Evolutionary conservation across 2,329 filamentous ascomycete genomes (phyloP).

Genomic region (Stemphylium vesicarium): DNA sequence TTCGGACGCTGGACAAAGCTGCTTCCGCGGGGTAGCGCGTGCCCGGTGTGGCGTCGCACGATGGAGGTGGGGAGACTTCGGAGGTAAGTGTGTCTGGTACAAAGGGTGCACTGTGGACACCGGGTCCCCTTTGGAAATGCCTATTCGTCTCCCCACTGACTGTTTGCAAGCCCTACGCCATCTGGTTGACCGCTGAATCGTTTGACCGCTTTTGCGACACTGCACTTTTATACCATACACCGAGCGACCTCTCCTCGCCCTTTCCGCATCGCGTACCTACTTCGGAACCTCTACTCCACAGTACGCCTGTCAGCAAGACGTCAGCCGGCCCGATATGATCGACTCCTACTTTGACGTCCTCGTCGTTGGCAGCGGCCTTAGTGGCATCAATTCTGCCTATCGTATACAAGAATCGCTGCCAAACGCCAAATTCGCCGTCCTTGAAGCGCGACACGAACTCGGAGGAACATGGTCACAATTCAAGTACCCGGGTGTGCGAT

Average conservation of each 20-base stretch:
- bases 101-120: conserved; percentile 1
- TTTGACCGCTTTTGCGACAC: no score
- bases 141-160: background rate
- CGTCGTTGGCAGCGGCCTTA: conserved; percentile 76
- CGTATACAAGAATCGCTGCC: conserved; percentile 68
- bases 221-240: no score
- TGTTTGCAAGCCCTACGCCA: background rate
- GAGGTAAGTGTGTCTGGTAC: background rate
- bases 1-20: background rate
- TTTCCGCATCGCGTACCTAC: no score
- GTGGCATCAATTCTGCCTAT: conserved; percentile 77
- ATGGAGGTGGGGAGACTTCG: conserved; percentile 2
- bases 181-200: no score
- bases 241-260: no score
- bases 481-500: conserved; percentile 72
- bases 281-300: background rate
- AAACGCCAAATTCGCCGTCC: conserved; percentile 65
- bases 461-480: conserved; percentile 84
- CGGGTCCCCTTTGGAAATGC: conserved; percentile 3
- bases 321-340: conserved; percentile 14
- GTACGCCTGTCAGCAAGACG: background rate
- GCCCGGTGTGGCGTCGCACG: conserved; percentile 2
- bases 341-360: conserved; percentile 53
- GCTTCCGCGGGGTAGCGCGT: background rate
- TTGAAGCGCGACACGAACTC: conserved; percentile 70